These are phyloP conservation scores for Hypoxylon trugodes DNA, from an alignment of 495 filamentous ascomycete genomes.

Conservation along the genomic window DNA sequence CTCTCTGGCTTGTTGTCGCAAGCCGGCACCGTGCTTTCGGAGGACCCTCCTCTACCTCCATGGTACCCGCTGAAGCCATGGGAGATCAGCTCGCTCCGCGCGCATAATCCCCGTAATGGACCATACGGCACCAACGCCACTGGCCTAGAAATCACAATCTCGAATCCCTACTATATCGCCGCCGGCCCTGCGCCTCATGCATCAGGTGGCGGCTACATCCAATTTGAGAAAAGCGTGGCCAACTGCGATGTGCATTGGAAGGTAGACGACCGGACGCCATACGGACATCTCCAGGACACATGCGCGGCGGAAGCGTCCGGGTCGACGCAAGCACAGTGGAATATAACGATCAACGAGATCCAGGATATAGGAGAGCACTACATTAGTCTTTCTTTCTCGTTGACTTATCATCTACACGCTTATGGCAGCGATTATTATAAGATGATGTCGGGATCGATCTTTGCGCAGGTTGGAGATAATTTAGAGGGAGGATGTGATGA, in stretches of 20 bases:
- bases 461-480: slow-evolving; percentile 6
- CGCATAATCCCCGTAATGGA: slow-evolving; percentile 15
- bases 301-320: slow-evolving; percentile 2
- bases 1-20: slow-evolving; percentile 8
- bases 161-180: slow-evolving; percentile 21
- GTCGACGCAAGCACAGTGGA: slow-evolving; percentile 20
- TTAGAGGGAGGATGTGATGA: slow-evolving; percentile 27
- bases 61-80: slow-evolving; percentile 39
- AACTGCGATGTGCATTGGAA: slow-evolving; percentile 34
- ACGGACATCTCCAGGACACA: slow-evolving; percentile 21
- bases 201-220: slow-evolving; percentile 35
- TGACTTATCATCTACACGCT: slow-evolving; percentile 16
- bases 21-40: slow-evolving; percentile 3
- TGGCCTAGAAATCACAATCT: slow-evolving; percentile 19
- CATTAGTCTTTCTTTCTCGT: slow-evolving; percentile 27
- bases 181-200: slow-evolving; percentile 32
- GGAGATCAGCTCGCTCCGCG: slow-evolving; percentile 20
- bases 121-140: slow-evolving; percentile 32
- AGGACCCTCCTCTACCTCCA: slow-evolving; percentile 27
- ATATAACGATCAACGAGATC: slow-evolving; percentile 28
- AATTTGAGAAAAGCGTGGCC: slow-evolving; percentile 24
- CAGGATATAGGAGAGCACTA: slow-evolving; percentile 14
- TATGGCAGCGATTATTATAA: slow-evolving; percentile 29
- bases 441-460: neutral
- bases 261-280: slow-evolving; percentile 15